phyloP scores from a whole-genome alignment of 83 land plant genomes.

The Isoetes engelmannii region DNA sequence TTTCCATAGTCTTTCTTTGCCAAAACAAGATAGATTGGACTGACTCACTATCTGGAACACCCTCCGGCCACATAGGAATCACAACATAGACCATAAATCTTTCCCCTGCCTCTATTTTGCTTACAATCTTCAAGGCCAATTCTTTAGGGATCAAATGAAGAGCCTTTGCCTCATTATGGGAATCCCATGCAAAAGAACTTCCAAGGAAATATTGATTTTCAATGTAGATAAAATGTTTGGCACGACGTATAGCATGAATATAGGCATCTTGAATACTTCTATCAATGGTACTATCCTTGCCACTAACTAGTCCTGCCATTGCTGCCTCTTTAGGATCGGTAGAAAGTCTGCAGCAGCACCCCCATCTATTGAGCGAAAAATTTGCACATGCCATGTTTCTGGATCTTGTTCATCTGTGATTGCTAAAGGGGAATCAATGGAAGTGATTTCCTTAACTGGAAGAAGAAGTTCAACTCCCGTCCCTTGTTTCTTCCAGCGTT shows the following conservation, averaged over 20 bases:
- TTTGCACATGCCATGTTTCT: slow-evolving; percentile 59
- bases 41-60: slow-evolving; percentile 55
- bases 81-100: slow-evolving; percentile 59
- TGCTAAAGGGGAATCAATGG: slow-evolving; percentile 10
- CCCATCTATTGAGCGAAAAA: slow-evolving; percentile 72
- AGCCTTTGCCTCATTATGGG: slow-evolving; percentile 36
- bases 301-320: slow-evolving; percentile 40
- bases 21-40: slow-evolving; percentile 75
- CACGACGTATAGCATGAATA: slow-evolving; percentile 59
- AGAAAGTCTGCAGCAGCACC: slow-evolving; percentile 43
- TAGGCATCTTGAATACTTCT: slow-evolving; percentile 71
- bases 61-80: slow-evolving; percentile 88
- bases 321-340: slow-evolving; percentile 31
- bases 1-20: slow-evolving; percentile 68
- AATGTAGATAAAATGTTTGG: slow-evolving; percentile 65
- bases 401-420: slow-evolving; percentile 36
- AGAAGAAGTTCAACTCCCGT: slow-evolving; percentile 9
- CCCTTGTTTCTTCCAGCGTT: slow-evolving; percentile 66
- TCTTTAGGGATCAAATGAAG: slow-evolving; percentile 62
- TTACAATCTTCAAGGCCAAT: slow-evolving; percentile 60
- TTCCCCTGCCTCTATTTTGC: slow-evolving; percentile 74
- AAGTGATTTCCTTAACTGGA: background rate
- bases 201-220: slow-evolving; percentile 88
- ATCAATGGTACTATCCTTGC: slow-evolving; percentile 47
- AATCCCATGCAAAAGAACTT: slow-evolving; percentile 55